Conservation (phyloP, 106 monocot species). For the Apostasia ramifera region DNA sequence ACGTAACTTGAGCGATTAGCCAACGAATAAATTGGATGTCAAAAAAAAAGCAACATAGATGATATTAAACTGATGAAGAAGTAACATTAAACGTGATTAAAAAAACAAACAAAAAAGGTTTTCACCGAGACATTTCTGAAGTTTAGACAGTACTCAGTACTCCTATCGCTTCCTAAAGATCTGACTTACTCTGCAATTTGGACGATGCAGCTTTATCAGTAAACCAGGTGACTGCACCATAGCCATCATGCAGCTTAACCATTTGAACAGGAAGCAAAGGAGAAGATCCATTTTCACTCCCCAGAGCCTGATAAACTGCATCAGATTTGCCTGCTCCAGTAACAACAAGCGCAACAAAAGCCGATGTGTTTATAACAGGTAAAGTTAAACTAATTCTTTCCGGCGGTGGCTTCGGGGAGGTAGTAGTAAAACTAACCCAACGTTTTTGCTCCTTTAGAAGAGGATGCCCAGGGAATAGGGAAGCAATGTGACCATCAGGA, state of each 20-base stretch:
- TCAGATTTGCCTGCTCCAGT: conserved; percentile 42
- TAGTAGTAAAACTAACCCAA: conserved; percentile 54
- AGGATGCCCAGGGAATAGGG: conserved; percentile 56
- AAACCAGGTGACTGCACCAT: conserved; percentile 65
- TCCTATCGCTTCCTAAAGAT: too few species aligned
- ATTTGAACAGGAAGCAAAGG: conserved; percentile 51
- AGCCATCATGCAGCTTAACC: conserved; percentile 41
- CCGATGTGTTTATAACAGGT: conserved; percentile 61
- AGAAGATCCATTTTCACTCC: conserved; percentile 6
- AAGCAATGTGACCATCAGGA: conserved; percentile 66
- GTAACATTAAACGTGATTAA: too few species aligned
- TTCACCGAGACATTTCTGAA: too few species aligned
- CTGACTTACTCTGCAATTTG: conserved; percentile 8
- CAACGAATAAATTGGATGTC: too few species aligned
- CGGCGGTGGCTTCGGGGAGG: conserved; percentile 68
- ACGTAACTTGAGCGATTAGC: too few species aligned
- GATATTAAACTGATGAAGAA: too few species aligned
- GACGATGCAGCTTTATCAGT: conserved; percentile 54
- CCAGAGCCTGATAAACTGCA: conserved; percentile 36
- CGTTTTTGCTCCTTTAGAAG: conserved; percentile 28
- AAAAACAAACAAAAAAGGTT: too few species aligned
- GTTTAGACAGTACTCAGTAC: too few species aligned
- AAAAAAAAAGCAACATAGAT: too few species aligned
- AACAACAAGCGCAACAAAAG: conserved; percentile 48
- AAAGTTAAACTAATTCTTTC: conserved; percentile 64